phyloP scores from a whole-genome alignment of 169 alveolate species.

The Toxoplasma gondii region DNA sequence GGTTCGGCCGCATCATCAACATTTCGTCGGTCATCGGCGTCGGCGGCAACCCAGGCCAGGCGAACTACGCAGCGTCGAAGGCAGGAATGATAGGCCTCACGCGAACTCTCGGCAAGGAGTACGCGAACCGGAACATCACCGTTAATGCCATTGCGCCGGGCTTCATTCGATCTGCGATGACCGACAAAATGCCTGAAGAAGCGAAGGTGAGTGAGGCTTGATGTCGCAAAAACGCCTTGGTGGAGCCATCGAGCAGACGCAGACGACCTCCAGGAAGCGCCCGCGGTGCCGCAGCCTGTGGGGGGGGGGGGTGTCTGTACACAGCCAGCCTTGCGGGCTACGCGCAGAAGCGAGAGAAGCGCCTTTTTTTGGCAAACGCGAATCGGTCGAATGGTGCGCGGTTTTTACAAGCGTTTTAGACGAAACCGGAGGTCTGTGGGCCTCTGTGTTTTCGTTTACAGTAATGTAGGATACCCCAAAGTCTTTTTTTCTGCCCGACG shows the following conservation, averaged over 20 bases:
- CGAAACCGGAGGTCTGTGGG: no score
- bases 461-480: no score
- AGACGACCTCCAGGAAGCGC: neutral
- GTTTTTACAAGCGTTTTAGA: no score
- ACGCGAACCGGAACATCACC: constrained; percentile 84
- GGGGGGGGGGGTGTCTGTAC: no score
- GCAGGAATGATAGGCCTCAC: constrained; percentile 90
- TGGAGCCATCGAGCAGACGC: neutral
- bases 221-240: neutral
- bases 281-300: no score
- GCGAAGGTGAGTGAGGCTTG: constrained; percentile 67
- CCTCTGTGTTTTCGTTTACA: no score
- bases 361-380: no score
- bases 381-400: no score
- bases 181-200: constrained; percentile 71
- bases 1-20: constrained; percentile 78
- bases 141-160: constrained; percentile 90
- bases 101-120: constrained; percentile 88
- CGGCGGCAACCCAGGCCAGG: constrained; percentile 90
- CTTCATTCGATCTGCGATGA: constrained; percentile 75
- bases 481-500: no score
- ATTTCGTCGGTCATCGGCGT: constrained; percentile 85
- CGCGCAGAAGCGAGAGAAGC: no score
- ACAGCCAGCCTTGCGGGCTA: neutral
- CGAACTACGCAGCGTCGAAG: constrained; percentile 91